Evolutionary conservation across 352 stramenopile species (phyloP), one percentile per base, ranked within the genome.

Genomic region (Hyaloperonospora brassicae): DNA sequence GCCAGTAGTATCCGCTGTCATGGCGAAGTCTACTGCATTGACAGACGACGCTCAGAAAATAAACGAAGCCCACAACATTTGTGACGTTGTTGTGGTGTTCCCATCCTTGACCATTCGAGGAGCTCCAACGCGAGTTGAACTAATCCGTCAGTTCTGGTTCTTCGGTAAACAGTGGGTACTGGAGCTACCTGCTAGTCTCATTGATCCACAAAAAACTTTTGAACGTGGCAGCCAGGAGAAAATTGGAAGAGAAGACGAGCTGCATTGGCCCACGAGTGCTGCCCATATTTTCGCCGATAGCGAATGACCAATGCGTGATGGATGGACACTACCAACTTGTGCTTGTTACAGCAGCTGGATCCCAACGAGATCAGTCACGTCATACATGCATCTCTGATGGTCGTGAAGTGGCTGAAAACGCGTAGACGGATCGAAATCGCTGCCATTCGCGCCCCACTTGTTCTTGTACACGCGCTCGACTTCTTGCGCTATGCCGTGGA

Each of bases 121-220:
- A 21, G 49, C 55, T 5, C 61, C 60, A 13, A 70, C 55, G 2
- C 65, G 62, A 8, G 78, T 85, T 40, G 67, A 97, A 22, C 61
- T 95, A 38, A 93, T 97, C 50, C 79, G 86, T 31, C 92, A 98
- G 62, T 98, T 93, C 59, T 84, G 92, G 12, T 89, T 89, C 14
- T 82, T 89, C 2, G 76, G 89, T 5, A 78, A 78, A 46, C 73
- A 79, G 40, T 93, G 80, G 67, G 92, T 93, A 22, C 60, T 98
- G 40, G 89, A 98, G 66, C 75, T 97, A 13, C 89, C 89, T 1
- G 89, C 89, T 9, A 89, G 92, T 12, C 76, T 98, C 22, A 96
- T 98, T 61, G 92, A 97, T 61, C 60, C 59, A 14, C 68, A 74
- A 9, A 89, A 97, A 55, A 73, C 73, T 1, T 70, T 82, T 0